Base-by-base conservation (phyloP, 495 filamentous ascomycete species). In the Niebla homalea region DNA sequence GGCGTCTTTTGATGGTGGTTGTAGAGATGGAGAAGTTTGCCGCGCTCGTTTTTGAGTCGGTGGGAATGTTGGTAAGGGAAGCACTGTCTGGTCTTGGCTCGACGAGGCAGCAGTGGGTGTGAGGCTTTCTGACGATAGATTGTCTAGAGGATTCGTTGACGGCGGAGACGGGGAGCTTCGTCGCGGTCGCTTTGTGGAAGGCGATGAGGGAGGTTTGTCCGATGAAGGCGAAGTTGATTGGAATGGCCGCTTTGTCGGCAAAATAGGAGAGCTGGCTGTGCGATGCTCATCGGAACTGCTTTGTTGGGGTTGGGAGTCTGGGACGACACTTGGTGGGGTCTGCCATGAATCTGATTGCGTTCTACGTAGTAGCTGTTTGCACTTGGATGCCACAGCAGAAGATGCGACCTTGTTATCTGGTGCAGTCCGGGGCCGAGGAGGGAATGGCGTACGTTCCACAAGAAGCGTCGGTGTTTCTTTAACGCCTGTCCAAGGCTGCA, bases 271-370 rank as follows among this genome's bases (percentile, higher is more conserved):
- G 45, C 46, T 44, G 36, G 46, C 47, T 20, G 48, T 49, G 46
- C 48, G 14, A 40, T 21, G 8, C 19, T 8, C 26, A 22, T 18
- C 36, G 14, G 41, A 45, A 12, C 36, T 39, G 11, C 22, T 25
- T 4, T 23, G 46, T 3, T 44, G 32, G 3, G 51, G 51, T 26
- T 61, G 58, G 2, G 66, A 67, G 43, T 69, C 58, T 36, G 57
- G 71, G 29, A 79, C 67, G 4, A 70, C 65, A 49, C 69, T 76
- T 16, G 72, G 58, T 29, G 68, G 64, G 22, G 62, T 70, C 7
- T 63, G 60, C 44, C 69, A 67, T 6, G 70, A 72, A 45, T 70
- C 64, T 19, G 66, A 58, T 45, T 74, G 46, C 4, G 49, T 40
- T 22, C 48, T 46, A 11, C 42, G 53, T 18, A 57, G 44, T 8